A percentile compares a stretch with the other conserved stretches of the same genome.
phyloP scores from a whole-genome alignment of 192 early-diverging fungal genomes.

The Coemansia sp. region DNA sequence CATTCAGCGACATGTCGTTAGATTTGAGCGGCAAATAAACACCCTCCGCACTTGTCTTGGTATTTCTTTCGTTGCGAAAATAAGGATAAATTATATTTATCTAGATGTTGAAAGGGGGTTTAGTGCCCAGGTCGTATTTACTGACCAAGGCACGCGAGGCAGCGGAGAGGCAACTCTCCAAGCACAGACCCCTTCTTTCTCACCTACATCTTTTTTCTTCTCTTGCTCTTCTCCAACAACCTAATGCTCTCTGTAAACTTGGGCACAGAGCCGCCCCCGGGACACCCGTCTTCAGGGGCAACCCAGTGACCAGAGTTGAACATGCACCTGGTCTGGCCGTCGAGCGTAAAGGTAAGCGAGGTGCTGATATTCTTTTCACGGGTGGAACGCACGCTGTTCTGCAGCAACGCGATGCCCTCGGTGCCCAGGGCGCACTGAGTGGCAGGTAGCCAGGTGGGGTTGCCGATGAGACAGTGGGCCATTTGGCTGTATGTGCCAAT shows the following conservation, averaged over 20 bases:
- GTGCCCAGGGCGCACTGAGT: conserved; percentile 25
- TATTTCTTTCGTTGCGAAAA: neutral
- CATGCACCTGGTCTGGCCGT: conserved; percentile 30
- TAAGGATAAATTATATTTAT: no score
- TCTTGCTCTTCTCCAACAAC: neutral
- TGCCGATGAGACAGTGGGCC: conserved; percentile 25
- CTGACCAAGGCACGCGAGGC: no score
- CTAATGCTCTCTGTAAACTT: conserved; percentile 27
- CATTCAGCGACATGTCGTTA: neutral
- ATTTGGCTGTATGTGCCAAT: conserved; percentile 36
- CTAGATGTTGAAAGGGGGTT: no score
- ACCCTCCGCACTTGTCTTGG: conserved; percentile 1
- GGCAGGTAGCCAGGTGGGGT: conserved; percentile 13
- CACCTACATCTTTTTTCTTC: neutral
- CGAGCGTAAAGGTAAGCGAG: conserved; percentile 42
- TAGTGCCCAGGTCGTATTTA: no score
- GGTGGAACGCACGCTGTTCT: conserved; percentile 15
- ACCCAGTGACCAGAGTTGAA: conserved; percentile 47
- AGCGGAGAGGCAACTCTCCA: neutral
- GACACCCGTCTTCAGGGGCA: conserved; percentile 33
- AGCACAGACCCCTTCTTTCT: neutral
- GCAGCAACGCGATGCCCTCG: conserved; percentile 31
- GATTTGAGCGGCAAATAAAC: neutral
- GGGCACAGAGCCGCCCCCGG: conserved; percentile 35
- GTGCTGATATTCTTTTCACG: conserved; percentile 10